Evolutionary conservation across 345 rosid genomes (phyloP), one percentile per base, ranked within the genome.

Genomic region (Rhodamnia rubescens): DNA sequence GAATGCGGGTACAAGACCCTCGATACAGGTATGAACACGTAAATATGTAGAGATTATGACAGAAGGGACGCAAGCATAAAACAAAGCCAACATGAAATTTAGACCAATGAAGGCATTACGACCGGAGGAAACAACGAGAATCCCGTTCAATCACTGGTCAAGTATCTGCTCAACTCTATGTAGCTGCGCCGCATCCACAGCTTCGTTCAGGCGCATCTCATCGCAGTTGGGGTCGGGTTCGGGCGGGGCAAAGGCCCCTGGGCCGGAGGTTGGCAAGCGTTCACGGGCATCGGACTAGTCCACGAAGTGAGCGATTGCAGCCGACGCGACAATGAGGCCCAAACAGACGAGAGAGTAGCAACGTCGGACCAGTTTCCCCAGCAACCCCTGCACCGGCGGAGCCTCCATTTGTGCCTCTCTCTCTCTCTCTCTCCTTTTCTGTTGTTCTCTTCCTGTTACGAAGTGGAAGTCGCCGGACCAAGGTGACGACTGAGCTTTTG

Each of bases 331-430:
- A 27, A 90, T 26, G 75, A 78, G 69, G 5, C 92, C 87, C 82
- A 91, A 81, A 56, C 90, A 89, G 42, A 88, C 29, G 32, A 89
- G 87, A 5, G 89, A 91, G 44, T 91, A 91, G 86, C 91, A 88
- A 51, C 85, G 88, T 10, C 92, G 89, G 8, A 87, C 88, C 64
- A 92, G 12, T 57, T 80, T 89, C 83, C 87, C 88, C 15, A 90
- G 44, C 83, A 91, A 56, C 20, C 83, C 89, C 58, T 53, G 86
- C 42, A 69, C 64, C 86, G 86, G 58, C 57, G 55, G 55, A 26
- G 24, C 80, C 82, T 42, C 53, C 82, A 84, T 87, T 40, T 58
- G 16, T 8, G 3, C 24, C 20, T 20, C 55, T 75, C 82, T 83
- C 53, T 47, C 50, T 42, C 44, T 42, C 49, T 8, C 36, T 1